Evolutionary conservation across 2,329 filamentous ascomycete species (phyloP).

Genomic region (Aspergillus novofumigatus): DNA sequence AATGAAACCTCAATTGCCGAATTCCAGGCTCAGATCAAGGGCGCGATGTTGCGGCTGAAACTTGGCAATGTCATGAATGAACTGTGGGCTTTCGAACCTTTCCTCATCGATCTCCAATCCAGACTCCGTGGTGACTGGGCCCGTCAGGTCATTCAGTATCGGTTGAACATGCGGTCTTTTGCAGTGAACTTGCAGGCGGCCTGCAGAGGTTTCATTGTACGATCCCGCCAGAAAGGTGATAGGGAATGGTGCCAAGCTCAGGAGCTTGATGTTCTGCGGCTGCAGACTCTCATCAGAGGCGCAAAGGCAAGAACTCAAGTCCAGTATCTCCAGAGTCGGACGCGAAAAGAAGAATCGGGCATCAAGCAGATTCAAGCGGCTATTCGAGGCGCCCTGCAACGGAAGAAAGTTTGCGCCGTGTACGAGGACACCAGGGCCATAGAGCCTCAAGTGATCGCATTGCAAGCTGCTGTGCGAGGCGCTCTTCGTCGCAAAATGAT

Average conservation of each 20-base stretch:
- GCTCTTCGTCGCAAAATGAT: slow-evolving; percentile 28
- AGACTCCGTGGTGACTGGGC: slow-evolving; percentile 83
- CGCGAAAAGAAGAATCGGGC: slow-evolving; percentile 39
- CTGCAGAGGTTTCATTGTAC: slow-evolving; percentile 69
- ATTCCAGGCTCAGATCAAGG: slow-evolving; percentile 80
- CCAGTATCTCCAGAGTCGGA: slow-evolving; percentile 36
- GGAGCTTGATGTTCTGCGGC: slow-evolving; percentile 66
- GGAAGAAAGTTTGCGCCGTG: slow-evolving; percentile 44
- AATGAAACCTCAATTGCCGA: slow-evolving; percentile 70
- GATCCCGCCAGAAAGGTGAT: slow-evolving; percentile 58
- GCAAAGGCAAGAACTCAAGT: slow-evolving; percentile 41
- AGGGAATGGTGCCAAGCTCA: slow-evolving; percentile 69
- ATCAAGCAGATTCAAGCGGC: slow-evolving; percentile 53
- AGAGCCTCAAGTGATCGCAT: slow-evolving; percentile 56
- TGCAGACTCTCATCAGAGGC: slow-evolving; percentile 77
- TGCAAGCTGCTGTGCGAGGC: slow-evolving; percentile 59
- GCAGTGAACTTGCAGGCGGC: slow-evolving; percentile 75
- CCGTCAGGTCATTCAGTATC: slow-evolving; percentile 76
- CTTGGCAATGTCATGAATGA: slow-evolving; percentile 81
- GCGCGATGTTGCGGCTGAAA: slow-evolving; percentile 70
- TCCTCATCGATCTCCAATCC: slow-evolving; percentile 77
- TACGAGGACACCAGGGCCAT: slow-evolving; percentile 61
- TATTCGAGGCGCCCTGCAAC: slow-evolving; percentile 46
- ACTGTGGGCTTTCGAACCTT: slow-evolving; percentile 80
- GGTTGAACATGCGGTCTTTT: slow-evolving; percentile 76